phyloP scores from a whole-genome alignment of 164 flowering plant genomes.

The Litsea cubeba region DNA sequence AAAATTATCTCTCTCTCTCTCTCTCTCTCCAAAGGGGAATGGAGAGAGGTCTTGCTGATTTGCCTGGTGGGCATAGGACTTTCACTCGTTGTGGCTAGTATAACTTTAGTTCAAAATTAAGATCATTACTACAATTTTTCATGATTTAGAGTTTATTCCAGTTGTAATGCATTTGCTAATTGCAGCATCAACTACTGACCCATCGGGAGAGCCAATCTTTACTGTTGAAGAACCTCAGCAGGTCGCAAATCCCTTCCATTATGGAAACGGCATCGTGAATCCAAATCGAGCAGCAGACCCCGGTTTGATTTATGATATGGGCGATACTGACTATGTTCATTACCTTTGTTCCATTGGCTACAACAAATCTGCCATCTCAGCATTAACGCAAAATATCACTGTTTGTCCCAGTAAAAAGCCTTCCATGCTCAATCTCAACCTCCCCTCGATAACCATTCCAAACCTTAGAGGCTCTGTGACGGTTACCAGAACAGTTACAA shows the following conservation, averaged over 20 bases:
- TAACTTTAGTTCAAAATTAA: neutral
- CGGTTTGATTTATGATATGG: slow-evolving; percentile 36
- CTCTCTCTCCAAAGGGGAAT: neutral
- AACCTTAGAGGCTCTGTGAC: slow-evolving; percentile 25
- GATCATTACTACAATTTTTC: neutral
- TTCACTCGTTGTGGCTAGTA: neutral
- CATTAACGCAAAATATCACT: too few relatives aligned
- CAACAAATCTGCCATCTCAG: too few relatives aligned
- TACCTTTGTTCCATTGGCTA: slow-evolving; percentile 38
- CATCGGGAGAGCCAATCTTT: neutral
- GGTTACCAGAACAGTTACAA: slow-evolving; percentile 38
- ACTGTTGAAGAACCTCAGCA: slow-evolving; percentile 6
- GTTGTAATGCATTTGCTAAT: neutral
- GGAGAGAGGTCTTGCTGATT: neutral
- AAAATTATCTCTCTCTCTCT: neutral
- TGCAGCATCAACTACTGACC: neutral
- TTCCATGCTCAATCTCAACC: slow-evolving; percentile 28
- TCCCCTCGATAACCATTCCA: slow-evolving; percentile 49
- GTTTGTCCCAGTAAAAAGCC: slow-evolving; percentile 14
- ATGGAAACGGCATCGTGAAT: slow-evolving; percentile 33
- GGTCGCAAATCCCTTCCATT: slow-evolving; percentile 35
- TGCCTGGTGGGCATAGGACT: neutral
- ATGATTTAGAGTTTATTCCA: neutral
- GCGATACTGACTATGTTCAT: slow-evolving; percentile 22
- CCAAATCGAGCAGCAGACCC: slow-evolving; percentile 41